These are phyloP conservation scores for Trypanosoma caninum DNA, from an alignment of 208 protist genomes.

Conservation along the genomic window DNA sequence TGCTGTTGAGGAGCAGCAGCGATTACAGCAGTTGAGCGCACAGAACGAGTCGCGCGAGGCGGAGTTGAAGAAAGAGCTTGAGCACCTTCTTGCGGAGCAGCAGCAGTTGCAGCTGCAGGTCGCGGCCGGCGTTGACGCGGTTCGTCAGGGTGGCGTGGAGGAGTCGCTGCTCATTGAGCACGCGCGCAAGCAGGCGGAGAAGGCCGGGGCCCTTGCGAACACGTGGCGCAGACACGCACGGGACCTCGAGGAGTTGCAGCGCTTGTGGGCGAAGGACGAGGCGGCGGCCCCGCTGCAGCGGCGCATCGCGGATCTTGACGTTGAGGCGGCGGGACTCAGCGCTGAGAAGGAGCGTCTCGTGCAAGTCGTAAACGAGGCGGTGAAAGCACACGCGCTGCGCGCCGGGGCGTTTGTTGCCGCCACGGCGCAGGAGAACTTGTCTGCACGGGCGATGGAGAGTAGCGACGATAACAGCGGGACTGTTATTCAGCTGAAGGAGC, in stretches of 20 bases:
- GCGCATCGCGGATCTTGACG: constrained; percentile 27
- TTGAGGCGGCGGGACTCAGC: constrained; percentile 10
- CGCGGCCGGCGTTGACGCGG: constrained; percentile 38
- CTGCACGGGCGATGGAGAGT: not conserved
- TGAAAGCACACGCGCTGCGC: constrained; percentile 11
- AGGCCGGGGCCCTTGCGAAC: constrained; percentile 23
- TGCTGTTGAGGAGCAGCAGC: constrained; percentile 41
- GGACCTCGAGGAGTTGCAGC: constrained; percentile 37
- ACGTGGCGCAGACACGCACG: constrained; percentile 31
- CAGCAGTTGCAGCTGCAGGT: constrained; percentile 61
- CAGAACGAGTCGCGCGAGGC: constrained; percentile 38
- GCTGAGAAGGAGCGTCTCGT: constrained; percentile 23
- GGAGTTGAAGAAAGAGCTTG: constrained; percentile 46
- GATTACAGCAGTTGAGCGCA: constrained; percentile 31
- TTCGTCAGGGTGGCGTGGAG: constrained; percentile 64
- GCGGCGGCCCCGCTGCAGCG: constrained; percentile 25
- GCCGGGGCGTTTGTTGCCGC: constrained; percentile 7
- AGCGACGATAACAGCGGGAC: not conserved
- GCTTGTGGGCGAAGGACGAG: constrained; percentile 29
- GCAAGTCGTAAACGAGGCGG: not conserved
- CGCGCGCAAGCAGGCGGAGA: constrained; percentile 23
- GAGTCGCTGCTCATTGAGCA: constrained; percentile 52
- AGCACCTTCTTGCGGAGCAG: constrained; percentile 54
- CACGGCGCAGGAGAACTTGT: not conserved
- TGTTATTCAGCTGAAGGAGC: constrained; percentile 22